Percentiles rank a stretch among this genome's conserved stretches.
phyloP scores from a whole-genome alignment of 1,284 basidiomycete genomes.

The Phellopilus nigrolimitatus region DNA sequence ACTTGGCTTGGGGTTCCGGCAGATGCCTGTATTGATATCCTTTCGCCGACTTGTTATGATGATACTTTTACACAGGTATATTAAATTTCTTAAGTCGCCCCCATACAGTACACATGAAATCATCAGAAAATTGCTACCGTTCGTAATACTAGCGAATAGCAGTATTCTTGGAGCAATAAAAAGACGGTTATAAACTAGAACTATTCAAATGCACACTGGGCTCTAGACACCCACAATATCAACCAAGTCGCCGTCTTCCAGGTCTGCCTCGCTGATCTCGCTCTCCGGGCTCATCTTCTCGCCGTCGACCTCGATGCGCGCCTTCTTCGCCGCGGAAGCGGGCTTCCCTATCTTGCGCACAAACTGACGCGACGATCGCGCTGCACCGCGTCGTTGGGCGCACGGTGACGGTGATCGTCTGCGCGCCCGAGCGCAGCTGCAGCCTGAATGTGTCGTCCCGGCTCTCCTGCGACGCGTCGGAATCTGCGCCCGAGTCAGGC shows the following conservation, averaged over 20 bases:
- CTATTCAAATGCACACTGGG: neutral
- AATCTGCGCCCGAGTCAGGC: constrained; percentile 26
- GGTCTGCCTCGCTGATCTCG: constrained; percentile 57
- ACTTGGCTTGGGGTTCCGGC: no score
- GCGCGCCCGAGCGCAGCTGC: constrained; percentile 46
- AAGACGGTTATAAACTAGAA: no score
- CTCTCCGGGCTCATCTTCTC: constrained; percentile 53
- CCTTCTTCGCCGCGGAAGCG: constrained; percentile 32
- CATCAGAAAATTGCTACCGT: no score
- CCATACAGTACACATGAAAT: no score
- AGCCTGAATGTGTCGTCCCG: constrained; percentile 56
- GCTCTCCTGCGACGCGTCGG: constrained; percentile 29
- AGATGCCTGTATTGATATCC: no score
- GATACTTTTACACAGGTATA: no score
- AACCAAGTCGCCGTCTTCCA: constrained; percentile 74
- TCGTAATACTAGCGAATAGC: no score
- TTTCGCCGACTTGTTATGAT: no score
- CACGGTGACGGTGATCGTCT: constrained; percentile 59
- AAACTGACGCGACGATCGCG: constrained; percentile 65
- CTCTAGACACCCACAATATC: constrained; percentile 63
- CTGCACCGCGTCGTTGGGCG: constrained; percentile 70
- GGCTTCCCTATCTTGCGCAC: constrained; percentile 42
- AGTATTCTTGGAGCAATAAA: neutral
- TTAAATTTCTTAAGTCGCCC: no score
- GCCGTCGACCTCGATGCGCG: constrained; percentile 59